Conservation (phyloP, 1,139 yeast species). For the Blastobotrys serpentis region DNA sequence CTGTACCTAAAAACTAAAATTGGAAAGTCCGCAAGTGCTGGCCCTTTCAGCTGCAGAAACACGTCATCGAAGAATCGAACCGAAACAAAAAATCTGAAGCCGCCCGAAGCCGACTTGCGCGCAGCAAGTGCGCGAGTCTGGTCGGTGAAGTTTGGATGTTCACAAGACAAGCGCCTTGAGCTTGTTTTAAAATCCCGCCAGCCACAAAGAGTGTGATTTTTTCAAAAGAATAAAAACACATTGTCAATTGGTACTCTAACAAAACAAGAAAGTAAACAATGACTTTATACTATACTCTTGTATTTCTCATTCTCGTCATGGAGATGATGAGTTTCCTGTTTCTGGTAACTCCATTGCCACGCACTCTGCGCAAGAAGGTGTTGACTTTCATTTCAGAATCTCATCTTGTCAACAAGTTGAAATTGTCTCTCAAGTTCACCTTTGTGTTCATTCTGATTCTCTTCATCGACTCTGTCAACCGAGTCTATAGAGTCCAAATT, state of each 20-base stretch:
- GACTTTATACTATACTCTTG: slow-evolving; percentile 72
- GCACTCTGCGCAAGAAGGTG: slow-evolving; percentile 65
- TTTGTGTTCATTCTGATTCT: slow-evolving; percentile 80
- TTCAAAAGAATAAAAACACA: too few relatives aligned
- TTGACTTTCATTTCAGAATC: slow-evolving; percentile 65
- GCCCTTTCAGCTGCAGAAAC: not conserved
- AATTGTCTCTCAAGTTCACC: slow-evolving; percentile 76
- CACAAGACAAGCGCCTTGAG: not conserved
- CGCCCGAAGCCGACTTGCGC: not conserved
- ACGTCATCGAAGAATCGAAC: not conserved
- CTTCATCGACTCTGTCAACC: slow-evolving; percentile 84
- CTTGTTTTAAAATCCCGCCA: too few relatives aligned
- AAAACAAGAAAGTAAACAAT: slow-evolving; percentile 44
- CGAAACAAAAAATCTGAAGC: not conserved
- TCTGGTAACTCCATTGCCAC: slow-evolving; percentile 84
- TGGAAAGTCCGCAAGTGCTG: too few relatives aligned
- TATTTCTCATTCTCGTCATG: slow-evolving; percentile 67
- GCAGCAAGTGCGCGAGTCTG: slow-evolving; percentile 1
- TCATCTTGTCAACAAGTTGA: slow-evolving; percentile 67
- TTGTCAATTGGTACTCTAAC: too few relatives aligned
- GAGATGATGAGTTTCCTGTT: slow-evolving; percentile 83
- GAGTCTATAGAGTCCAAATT: slow-evolving; percentile 67
- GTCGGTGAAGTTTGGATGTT: not conserved
- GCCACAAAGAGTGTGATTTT: too few relatives aligned
- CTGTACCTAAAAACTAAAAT: too few relatives aligned